These are phyloP conservation scores for Exophiala viscosa DNA, from an alignment of 2,329 filamentous ascomycete species.

Conservation along the genomic window DNA sequence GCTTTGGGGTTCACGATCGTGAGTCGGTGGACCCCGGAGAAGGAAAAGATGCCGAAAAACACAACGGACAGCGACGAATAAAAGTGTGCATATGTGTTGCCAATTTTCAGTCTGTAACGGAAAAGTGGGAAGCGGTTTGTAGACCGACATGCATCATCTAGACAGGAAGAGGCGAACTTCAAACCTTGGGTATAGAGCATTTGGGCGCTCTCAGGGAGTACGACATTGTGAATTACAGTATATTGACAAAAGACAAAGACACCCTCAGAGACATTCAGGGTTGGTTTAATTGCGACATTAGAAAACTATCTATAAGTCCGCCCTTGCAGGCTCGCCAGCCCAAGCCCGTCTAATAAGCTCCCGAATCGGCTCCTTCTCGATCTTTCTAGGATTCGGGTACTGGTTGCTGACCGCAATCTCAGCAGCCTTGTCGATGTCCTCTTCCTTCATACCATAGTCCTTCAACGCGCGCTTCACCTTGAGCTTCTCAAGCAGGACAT, in stretches of 20 bases:
- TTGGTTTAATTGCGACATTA: too few species aligned
- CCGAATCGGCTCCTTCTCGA: conserved; percentile 51
- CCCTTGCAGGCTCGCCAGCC: conserved; percentile 49
- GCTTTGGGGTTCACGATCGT: conserved; percentile 35
- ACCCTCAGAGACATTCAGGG: not conserved
- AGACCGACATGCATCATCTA: too few species aligned
- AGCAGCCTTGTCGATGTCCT: conserved; percentile 57
- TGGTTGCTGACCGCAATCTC: conserved; percentile 57
- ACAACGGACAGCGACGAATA: not conserved
- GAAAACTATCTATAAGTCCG: conserved; percentile 15
- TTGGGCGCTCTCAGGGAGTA: too few species aligned
- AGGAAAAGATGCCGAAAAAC: not conserved
- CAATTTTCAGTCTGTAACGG: too few species aligned
- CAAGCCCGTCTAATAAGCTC: conserved; percentile 59
- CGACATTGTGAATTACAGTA: too few species aligned
- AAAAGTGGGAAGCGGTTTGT: not conserved
- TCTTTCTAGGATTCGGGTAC: conserved; percentile 57
- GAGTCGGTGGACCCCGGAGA: conserved; percentile 14
- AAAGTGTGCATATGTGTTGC: too few species aligned
- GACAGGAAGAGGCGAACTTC: too few species aligned
- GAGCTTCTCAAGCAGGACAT: conserved; percentile 53
- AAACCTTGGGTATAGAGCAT: too few species aligned
- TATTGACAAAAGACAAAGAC: not conserved
- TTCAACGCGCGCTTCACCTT: conserved; percentile 53
- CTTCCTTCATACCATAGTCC: conserved; percentile 58